These are phyloP conservation scores for Colletotrichum sansevieriae DNA, from an alignment of 2,329 filamentous ascomycete species.

Conservation along the genomic window DNA sequence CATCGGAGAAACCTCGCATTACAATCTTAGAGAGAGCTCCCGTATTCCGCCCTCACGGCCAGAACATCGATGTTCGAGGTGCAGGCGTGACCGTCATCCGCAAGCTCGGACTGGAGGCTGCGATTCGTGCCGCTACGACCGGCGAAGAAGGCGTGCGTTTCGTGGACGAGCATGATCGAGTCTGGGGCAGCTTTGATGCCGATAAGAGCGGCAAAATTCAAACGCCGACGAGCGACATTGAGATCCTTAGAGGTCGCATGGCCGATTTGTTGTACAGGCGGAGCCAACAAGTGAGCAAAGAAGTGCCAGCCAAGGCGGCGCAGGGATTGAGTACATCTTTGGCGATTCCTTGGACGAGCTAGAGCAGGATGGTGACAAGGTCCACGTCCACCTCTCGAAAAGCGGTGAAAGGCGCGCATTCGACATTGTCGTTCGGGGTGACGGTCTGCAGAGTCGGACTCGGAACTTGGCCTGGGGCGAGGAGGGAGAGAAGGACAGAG, in stretches of 20 bases:
- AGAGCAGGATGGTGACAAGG: too few species aligned
- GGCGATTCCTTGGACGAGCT: too few species aligned
- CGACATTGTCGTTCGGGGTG: too few species aligned
- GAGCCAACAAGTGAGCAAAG: too few species aligned
- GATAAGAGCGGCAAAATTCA: slow-evolving; percentile 58
- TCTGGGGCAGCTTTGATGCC: slow-evolving; percentile 53
- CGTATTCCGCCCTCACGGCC: slow-evolving; percentile 46
- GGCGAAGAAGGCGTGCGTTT: slow-evolving; percentile 62
- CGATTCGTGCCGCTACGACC: slow-evolving; percentile 47
- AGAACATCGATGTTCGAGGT: slow-evolving; percentile 55
- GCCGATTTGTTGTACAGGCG: neutral
- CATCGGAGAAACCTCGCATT: slow-evolving; percentile 43
- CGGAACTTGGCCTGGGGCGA: too few species aligned
- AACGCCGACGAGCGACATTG: slow-evolving; percentile 66
- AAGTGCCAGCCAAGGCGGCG: too few species aligned
- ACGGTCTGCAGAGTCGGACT: too few species aligned
- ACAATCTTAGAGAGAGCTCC: slow-evolving; percentile 57
- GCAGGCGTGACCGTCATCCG: slow-evolving; percentile 54
- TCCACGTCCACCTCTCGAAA: too few species aligned
- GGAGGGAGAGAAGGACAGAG: too few species aligned
- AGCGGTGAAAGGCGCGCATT: too few species aligned
- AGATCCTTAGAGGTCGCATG: slow-evolving; percentile 70
- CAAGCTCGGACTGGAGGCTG: slow-evolving; percentile 54
- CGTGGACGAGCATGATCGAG: slow-evolving; percentile 55
- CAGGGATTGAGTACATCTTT: too few species aligned